Conservation (phyloP, 768 basidiomycete species). For the Collybia nuda region DNA sequence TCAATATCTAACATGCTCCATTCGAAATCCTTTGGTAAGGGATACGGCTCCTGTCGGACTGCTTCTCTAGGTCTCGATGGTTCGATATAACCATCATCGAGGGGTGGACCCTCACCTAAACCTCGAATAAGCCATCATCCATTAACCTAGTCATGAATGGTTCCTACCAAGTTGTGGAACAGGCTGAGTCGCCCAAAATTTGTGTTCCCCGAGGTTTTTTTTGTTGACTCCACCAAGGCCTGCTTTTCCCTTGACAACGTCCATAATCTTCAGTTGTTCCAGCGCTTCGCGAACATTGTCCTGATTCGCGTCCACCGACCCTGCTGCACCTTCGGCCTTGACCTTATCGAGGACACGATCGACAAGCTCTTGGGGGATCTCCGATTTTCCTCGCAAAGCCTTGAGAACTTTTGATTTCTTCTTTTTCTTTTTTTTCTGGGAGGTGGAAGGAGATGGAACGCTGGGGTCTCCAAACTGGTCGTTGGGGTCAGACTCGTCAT, state of each 20-base stretch:
- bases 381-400: constrained; percentile 45
- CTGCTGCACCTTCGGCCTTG: constrained; percentile 51
- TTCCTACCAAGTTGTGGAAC: constrained; percentile 80
- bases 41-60: constrained; percentile 85
- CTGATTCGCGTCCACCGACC: constrained; percentile 48
- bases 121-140: not conserved
- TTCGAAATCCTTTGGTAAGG: constrained; percentile 89
- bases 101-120: constrained; percentile 60
- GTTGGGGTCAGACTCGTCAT: constrained; percentile 22
- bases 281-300: constrained; percentile 69
- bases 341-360: constrained; percentile 69
- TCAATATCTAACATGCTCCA: constrained; percentile 85
- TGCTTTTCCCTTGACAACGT: constrained; percentile 79
- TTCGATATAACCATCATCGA: constrained; percentile 89
- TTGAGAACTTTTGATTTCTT: constrained; percentile 74
- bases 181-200: constrained; percentile 88
- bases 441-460: constrained; percentile 37
- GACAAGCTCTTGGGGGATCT: constrained; percentile 62
- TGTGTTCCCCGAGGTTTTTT: constrained; percentile 86
- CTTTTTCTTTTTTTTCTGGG: constrained; percentile 84
- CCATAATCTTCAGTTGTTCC: constrained; percentile 81
- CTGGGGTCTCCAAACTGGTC: constrained; percentile 12
- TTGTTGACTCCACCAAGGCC: constrained; percentile 73
- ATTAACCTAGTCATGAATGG: not conserved
- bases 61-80: constrained; percentile 71